Base-by-base conservation (phyloP, 768 basidiomycete species). In the Tylopilus cervinicoccineus region DNA sequence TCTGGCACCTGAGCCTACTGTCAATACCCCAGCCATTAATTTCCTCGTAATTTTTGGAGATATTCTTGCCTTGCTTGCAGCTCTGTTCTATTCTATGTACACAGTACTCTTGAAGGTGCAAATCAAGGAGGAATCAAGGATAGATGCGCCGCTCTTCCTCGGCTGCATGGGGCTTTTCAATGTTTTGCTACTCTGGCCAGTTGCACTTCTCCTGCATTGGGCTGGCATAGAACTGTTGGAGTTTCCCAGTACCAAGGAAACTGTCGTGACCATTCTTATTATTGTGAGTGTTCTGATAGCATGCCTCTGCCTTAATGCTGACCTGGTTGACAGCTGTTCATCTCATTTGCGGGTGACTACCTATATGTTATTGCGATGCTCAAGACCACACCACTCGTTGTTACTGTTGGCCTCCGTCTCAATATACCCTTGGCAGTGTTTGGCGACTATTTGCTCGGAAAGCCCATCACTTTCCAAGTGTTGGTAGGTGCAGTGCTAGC, bases 101-200 rank as follows among this genome's bases (percentile, higher is more conserved):
- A 84, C 93, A 37, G 85, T 86, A 53, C 74, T 95, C 41, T 77
- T 98, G 60, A 98, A 97, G 68, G 86, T 93, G 38, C 81, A 81
- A 47, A 87, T 96, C 44, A 80, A 78, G 37, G 76, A 77, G 29
- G 91, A 94, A 61, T 86, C 86, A 5, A 78, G 91, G 45, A 79
- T 93, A 56, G 84, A 94, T 64, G 93, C 94, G 93, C 88, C 92
- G 54, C 74, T 94, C 24, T 94, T 96, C 73, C 93, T 96, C 59
- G 94, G 94, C 20, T 95, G 90, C 55, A 92, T 95, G 23, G 92
- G 93, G 10, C 70, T 92, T 13, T 90, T 89, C 73, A 95, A 89
- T 64, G 80, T 91, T 61, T 51, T 87, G 5, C 64, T 73, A 14
- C 80, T 80, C 50, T 88, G 89, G 82, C 91, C 92, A 0, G 67